Conservation (phyloP, 768 basidiomycete genomes). For the Lentinula sp. region DNA sequence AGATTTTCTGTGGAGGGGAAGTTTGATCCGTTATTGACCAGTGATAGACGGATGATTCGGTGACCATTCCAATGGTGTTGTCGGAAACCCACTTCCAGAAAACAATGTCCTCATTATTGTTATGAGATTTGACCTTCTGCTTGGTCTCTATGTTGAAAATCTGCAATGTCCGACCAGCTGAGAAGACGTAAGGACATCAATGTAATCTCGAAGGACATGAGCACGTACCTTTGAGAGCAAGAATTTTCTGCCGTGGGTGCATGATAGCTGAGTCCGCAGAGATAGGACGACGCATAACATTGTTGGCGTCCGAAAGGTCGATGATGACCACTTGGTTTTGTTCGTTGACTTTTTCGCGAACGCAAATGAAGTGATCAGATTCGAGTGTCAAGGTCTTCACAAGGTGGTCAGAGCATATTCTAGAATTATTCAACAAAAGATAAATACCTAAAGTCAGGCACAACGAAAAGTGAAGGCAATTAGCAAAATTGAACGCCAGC, state of each 20-base stretch:
- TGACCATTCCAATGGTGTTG: conserved; percentile 90
- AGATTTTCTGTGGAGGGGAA: conserved; percentile 84
- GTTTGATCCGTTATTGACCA: conserved; percentile 78
- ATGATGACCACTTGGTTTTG: conserved; percentile 98
- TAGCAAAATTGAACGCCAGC: conserved; percentile 19
- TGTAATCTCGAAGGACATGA: neutral
- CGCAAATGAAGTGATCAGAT: conserved; percentile 97
- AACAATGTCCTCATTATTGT: conserved; percentile 88
- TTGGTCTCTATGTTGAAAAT: conserved; percentile 98
- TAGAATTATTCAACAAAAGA: conserved; percentile 1
- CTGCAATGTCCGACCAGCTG: conserved; percentile 92
- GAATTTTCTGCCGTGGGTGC: conserved; percentile 95
- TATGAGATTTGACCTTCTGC: conserved; percentile 94
- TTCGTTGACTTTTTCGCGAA: conserved; percentile 92
- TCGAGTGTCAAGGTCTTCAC: conserved; percentile 85
- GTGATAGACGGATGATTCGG: conserved; percentile 88
- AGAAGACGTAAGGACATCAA: conserved; percentile 4
- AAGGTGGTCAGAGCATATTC: neutral
- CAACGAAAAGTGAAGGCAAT: conserved; percentile 1
- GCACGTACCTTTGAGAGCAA: conserved; percentile 84
- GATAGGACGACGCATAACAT: conserved; percentile 93
- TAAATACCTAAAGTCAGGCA: conserved; percentile 23
- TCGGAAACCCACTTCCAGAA: conserved; percentile 99
- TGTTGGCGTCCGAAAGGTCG: conserved; percentile 95
- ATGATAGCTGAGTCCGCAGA: conserved; percentile 99